Evolutionary conservation across 495 filamentous ascomycete species (phyloP).

Genomic region (Trichoderma gamsii): DNA sequence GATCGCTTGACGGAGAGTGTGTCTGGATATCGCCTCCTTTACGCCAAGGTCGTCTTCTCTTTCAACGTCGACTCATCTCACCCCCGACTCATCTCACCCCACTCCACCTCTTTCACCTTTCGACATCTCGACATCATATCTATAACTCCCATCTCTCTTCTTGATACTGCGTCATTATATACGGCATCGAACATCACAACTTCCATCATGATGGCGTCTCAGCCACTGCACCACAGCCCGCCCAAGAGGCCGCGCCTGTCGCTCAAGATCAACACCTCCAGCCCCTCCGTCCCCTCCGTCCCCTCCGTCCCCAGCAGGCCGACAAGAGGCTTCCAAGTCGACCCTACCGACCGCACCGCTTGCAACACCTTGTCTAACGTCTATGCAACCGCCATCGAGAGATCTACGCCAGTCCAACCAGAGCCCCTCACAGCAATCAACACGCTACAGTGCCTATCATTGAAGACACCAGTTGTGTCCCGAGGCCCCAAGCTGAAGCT

Average conservation of each 20-base stretch:
- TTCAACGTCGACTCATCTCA: neutral
- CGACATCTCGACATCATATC: no score
- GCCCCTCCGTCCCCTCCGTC: conserved; percentile 23
- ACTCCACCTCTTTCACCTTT: neutral
- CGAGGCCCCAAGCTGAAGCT: conserved; percentile 18
- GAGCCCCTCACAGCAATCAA: conserved; percentile 38
- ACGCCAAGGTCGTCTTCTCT: neutral
- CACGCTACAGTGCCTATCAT: conserved; percentile 12
- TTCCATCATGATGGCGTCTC: neutral
- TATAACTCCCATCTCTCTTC: neutral
- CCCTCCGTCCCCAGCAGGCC: conserved; percentile 27
- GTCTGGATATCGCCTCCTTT: neutral
- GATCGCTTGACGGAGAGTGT: no score
- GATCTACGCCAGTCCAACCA: conserved; percentile 50
- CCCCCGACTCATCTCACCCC: no score
- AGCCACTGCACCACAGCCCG: conserved; percentile 27
- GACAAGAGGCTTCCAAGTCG: conserved; percentile 34
- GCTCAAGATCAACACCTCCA: conserved; percentile 59
- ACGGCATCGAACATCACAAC: neutral
- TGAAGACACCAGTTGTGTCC: conserved; percentile 9
- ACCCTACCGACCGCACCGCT: conserved; percentile 66
- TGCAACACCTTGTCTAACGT: conserved; percentile 81
- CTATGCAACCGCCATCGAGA: conserved; percentile 62
- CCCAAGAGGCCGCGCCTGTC: conserved; percentile 70
- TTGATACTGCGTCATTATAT: neutral